phyloP scores from a whole-genome alignment of 768 basidiomycete species.

The Tricholoma furcatifolium region DNA sequence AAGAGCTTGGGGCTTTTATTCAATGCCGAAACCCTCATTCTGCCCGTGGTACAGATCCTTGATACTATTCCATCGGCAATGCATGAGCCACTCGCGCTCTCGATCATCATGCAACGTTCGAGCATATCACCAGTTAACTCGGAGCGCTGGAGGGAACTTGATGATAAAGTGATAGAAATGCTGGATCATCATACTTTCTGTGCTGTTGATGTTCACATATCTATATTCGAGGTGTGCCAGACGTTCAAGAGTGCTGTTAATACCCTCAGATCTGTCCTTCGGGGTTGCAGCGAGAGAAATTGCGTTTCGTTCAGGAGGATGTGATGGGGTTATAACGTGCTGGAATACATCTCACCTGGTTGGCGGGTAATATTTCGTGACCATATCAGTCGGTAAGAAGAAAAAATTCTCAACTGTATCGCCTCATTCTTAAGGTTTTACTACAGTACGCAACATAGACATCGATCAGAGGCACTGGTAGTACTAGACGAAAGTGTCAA shows the following conservation, averaged over 20 bases:
- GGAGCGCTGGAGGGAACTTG: neutral
- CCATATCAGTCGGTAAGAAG: neutral
- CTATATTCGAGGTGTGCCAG: neutral
- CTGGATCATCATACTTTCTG: neutral
- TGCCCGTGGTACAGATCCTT: neutral
- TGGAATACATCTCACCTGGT: no score
- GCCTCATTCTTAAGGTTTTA: neutral
- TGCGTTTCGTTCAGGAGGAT: neutral
- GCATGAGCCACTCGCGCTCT: neutral
- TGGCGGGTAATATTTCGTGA: no score
- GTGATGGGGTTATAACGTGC: neutral
- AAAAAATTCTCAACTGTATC: neutral
- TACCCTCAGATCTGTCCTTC: neutral
- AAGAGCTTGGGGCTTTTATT: neutral
- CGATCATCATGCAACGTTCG: neutral
- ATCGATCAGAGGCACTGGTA: constrained; percentile 22
- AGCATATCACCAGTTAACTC: neutral
- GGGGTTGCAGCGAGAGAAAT: neutral
- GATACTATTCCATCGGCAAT: neutral
- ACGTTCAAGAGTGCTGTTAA: neutral
- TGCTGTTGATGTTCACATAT: neutral
- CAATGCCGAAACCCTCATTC: constrained; percentile 1
- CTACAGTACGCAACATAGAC: neutral
- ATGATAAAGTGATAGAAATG: neutral
- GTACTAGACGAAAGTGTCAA: constrained; percentile 18